A percentile compares a stretch with the other conserved stretches of the same genome.
Evolutionary conservation across 805 yeast genomes (phyloP).

Genomic region (Candida gorgasii): DNA sequence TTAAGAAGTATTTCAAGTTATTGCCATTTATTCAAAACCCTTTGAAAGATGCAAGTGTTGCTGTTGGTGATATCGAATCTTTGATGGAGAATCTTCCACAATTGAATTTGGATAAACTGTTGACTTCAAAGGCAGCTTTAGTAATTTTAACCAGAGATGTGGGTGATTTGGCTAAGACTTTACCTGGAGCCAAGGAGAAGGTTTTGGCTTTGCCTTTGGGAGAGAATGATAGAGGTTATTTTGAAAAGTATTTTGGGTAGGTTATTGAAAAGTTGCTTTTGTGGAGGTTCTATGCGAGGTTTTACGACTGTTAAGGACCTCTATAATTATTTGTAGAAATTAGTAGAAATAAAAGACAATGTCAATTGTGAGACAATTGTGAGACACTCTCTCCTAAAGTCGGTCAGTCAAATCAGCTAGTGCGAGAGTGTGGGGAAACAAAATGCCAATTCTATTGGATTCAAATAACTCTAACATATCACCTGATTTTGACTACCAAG

Average conservation of each 20-base stretch:
- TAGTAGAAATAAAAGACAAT: no score
- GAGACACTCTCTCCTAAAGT: no score
- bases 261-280: no score
- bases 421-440: no score
- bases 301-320: no score
- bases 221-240: conserved; percentile 45
- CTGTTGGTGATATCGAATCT: conserved; percentile 25
- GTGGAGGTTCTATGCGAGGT: no score
- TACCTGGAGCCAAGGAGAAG: conserved; percentile 5
- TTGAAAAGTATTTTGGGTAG: conserved; percentile 13
- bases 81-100: conserved; percentile 49
- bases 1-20: conserved; percentile 48
- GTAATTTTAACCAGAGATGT: conserved; percentile 53
- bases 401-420: no score
- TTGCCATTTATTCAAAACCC: conserved; percentile 10
- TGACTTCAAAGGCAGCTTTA: conserved; percentile 48
- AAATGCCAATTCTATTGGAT: no score
- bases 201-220: conserved; percentile 44
- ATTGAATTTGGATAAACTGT: conserved; percentile 28
- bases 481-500: no score
- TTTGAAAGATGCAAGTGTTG: neutral
- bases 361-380: no score
- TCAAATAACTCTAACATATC: no score
- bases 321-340: no score
- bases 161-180: conserved; percentile 40